Evolutionary conservation across 2,329 filamentous ascomycete genomes (phyloP).

Genomic region (Colletotrichum sp.): DNA sequence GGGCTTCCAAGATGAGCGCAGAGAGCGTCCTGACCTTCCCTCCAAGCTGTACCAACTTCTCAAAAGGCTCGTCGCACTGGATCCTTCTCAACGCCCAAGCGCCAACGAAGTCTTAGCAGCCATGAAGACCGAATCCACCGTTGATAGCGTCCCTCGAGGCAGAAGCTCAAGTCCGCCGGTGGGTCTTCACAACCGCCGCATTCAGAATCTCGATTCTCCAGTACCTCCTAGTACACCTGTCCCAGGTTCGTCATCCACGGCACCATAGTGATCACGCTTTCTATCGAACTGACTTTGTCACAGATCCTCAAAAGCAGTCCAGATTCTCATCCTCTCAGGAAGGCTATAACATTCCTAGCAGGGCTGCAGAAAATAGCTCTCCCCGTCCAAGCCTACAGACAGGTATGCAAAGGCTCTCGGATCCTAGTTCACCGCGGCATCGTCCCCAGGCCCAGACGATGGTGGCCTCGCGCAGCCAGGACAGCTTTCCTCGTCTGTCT

Average conservation of each 20-base stretch:
- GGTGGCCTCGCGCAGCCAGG: slow-evolving; percentile 45
- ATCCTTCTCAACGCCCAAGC: slow-evolving; percentile 78
- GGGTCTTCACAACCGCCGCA: slow-evolving; percentile 48
- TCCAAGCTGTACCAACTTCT: slow-evolving; percentile 85
- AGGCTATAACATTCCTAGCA: slow-evolving; percentile 27
- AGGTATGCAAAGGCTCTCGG: slow-evolving; percentile 35
- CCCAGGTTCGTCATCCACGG: slow-evolving; percentile 37
- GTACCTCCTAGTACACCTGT: slow-evolving; percentile 53
- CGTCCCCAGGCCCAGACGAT: slow-evolving; percentile 33
- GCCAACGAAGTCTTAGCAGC: slow-evolving; percentile 84
- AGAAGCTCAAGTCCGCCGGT: slow-evolving; percentile 38
- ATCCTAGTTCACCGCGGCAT: slow-evolving; percentile 29
- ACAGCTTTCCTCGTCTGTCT: slow-evolving; percentile 34
- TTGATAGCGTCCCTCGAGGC: slow-evolving; percentile 44
- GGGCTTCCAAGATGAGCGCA: slow-evolving; percentile 80
- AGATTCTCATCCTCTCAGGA: slow-evolving; percentile 30
- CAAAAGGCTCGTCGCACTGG: slow-evolving; percentile 78
- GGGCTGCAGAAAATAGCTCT: slow-evolving; percentile 26
- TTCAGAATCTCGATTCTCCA: slow-evolving; percentile 63
- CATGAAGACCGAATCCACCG: slow-evolving; percentile 70
- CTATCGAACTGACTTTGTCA: slow-evolving; percentile 16
- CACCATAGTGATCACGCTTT: background rate
- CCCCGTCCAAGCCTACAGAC: slow-evolving; percentile 31
- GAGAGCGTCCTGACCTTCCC: slow-evolving; percentile 81
- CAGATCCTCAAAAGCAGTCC: slow-evolving; percentile 38